phyloP scores from a whole-genome alignment of 2,329 filamentous ascomycete genomes.

The Neoascochyta sp. region DNA sequence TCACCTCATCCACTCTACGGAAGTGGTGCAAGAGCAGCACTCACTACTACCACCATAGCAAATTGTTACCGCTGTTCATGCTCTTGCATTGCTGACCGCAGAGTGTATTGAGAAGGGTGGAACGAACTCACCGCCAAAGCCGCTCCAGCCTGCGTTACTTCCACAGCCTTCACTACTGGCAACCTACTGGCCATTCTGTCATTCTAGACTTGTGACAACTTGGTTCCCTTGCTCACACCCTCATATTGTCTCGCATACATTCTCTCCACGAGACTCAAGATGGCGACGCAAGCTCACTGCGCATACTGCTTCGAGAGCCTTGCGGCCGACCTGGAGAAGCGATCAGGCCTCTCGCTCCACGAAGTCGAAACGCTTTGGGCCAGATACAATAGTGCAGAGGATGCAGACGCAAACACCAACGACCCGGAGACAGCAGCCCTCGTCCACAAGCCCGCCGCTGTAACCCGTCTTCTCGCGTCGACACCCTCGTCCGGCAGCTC shows the following conservation, averaged over 20 bases:
- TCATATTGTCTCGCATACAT: too few species aligned
- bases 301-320: conserved; percentile 91
- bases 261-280: too few species aligned
- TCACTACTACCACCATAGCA: too few species aligned
- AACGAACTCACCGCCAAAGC: conserved; percentile 5
- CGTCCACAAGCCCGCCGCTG: conserved; percentile 39
- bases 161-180: conserved; percentile 5
- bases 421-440: conserved; percentile 3
- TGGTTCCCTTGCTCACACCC: too few species aligned
- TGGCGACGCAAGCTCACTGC: conserved; percentile 85
- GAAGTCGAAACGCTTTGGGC: conserved; percentile 69
- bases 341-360: conserved; percentile 62
- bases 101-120: conserved; percentile 9
- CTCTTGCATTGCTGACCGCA: conserved; percentile 26
- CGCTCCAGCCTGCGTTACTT: conserved; percentile 10
- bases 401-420: too few species aligned
- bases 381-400: conserved; percentile 47
- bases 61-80: too few species aligned
- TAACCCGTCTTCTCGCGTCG: conserved; percentile 44
- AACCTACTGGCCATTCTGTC: neutral
- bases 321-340: conserved; percentile 67
- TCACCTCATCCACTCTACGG: conserved; percentile 14
- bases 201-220: too few species aligned
- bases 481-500: conserved; percentile 43
- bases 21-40: conserved; percentile 28